Evolutionary conservation across 305 asterid genomes (phyloP).

Genomic region (Euphrasia arctica): DNA sequence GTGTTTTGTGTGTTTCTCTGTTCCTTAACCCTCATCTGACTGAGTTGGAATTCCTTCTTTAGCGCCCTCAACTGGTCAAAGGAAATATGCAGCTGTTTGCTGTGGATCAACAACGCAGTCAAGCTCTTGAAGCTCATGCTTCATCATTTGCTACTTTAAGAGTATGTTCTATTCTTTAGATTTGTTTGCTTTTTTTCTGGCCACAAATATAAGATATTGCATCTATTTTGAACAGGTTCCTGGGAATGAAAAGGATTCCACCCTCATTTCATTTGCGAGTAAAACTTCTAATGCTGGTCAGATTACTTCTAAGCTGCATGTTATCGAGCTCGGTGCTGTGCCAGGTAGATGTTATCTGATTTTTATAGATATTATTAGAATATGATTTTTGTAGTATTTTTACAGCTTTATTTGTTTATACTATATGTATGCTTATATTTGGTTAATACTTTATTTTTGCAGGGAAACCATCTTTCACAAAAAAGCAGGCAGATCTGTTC

Average conservation of each 20-base stretch:
- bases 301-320: conserved; percentile 47
- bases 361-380: too few species aligned
- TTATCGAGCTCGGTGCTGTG: too few species aligned
- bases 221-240: conserved; percentile 53
- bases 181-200: conserved; percentile 20
- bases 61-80: conserved; percentile 98
- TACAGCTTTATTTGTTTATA: too few species aligned
- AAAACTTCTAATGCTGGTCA: conserved; percentile 85
- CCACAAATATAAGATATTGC: conserved; percentile 13
- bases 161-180: conserved; percentile 39
- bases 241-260: conserved; percentile 88
- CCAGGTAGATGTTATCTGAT: too few species aligned
- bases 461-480: conserved; percentile 69
- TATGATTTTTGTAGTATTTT: too few species aligned
- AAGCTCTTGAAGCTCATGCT: conserved; percentile 99
- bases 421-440: neutral
- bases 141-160: conserved; percentile 91
- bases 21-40: conserved; percentile 14
- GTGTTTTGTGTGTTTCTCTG: too few species aligned
- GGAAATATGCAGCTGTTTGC: conserved; percentile 98
- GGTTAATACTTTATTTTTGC: conserved; percentile 29
- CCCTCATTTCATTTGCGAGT: conserved; percentile 91
- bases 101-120: conserved; percentile 71
- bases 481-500: too few species aligned
- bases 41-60: conserved; percentile 28